Evolutionary conservation across 441 rosid genomes (phyloP).

Genomic region (Theobroma grandiflorum): DNA sequence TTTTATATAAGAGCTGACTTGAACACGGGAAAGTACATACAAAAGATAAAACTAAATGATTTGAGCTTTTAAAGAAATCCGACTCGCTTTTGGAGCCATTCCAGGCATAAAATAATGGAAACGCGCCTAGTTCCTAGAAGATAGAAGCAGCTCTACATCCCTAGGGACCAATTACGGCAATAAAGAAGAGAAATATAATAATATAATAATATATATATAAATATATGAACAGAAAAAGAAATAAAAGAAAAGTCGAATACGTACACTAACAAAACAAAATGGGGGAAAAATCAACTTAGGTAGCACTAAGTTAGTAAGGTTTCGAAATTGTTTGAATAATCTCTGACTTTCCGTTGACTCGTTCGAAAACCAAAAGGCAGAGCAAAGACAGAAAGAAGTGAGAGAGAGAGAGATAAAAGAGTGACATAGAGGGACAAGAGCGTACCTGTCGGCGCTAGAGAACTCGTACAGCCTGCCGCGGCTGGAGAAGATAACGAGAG

Average conservation of each 20-base stretch:
- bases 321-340: background rate
- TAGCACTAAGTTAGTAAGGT: background rate
- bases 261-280: background rate
- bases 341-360: background rate
- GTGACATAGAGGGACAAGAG: background rate
- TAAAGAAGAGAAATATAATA: background rate
- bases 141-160: background rate
- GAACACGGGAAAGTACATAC: background rate
- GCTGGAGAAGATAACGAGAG: slow-evolving; percentile 44
- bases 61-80: background rate
- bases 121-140: background rate
- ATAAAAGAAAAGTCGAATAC: background rate
- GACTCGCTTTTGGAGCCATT: background rate
- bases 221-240: background rate
- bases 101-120: background rate
- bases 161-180: background rate
- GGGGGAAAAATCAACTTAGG: background rate
- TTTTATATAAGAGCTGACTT: background rate
- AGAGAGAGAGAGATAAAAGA: background rate
- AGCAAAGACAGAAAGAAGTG: too few species aligned
- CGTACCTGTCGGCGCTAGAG: slow-evolving; percentile 39
- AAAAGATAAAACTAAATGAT: background rate
- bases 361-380: background rate
- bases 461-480: slow-evolving; percentile 44
- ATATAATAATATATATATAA: too few species aligned